Evolutionary conservation across 768 basidiomycete genomes (phyloP).

Genomic region (Xerocomus brunneocitrinus): DNA sequence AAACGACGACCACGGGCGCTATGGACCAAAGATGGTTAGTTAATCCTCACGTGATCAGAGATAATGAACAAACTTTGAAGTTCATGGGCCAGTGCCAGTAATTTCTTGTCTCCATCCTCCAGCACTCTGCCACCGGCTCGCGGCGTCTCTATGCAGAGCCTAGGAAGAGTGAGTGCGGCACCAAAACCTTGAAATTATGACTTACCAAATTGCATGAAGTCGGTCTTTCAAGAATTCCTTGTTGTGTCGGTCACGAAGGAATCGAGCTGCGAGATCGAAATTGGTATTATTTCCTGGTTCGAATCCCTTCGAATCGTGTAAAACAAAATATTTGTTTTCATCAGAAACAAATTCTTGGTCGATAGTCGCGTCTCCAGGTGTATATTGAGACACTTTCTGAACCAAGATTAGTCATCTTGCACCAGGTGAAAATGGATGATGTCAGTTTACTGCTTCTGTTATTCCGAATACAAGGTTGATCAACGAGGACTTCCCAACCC

Average conservation of each 20-base stretch:
- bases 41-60: not conserved
- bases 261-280: not conserved
- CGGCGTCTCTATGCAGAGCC: slow-evolving; percentile 9
- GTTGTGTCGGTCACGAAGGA: not conserved
- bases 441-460: not conserved
- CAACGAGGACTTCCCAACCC: not conserved
- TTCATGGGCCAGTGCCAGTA: not conserved
- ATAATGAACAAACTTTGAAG: not conserved
- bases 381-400: not conserved
- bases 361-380: slow-evolving; percentile 3
- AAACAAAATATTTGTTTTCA: slow-evolving; percentile 3
- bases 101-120: slow-evolving; percentile 6
- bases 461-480: not conserved
- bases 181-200: not conserved
- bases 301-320: slow-evolving; percentile 7
- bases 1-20: slow-evolving; percentile 6
- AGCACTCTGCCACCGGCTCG: slow-evolving; percentile 4
- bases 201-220: slow-evolving; percentile 5
- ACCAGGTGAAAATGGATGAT: not conserved
- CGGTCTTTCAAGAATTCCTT: not conserved
- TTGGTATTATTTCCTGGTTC: slow-evolving; percentile 1
- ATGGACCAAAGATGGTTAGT: not conserved
- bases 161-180: not conserved
- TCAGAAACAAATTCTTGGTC: slow-evolving; percentile 7
- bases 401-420: not conserved